Evolutionary conservation across 192 early-diverging fungal species (phyloP).

Genomic region (Thamnidium elegans): DNA sequence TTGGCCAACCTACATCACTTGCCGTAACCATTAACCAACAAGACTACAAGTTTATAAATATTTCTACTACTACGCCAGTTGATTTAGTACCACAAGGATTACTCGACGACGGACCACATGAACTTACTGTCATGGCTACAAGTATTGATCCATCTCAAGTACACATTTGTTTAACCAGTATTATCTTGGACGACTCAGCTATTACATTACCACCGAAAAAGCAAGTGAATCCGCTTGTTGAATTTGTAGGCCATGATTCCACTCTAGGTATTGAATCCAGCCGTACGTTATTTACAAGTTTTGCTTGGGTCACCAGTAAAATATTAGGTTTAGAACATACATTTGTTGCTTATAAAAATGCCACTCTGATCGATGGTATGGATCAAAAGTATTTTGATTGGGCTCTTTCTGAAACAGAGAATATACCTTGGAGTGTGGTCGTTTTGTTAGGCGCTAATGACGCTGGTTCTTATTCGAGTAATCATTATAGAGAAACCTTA

Average conservation of each 20-base stretch:
- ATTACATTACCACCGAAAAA: not conserved
- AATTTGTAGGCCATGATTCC: conserved; percentile 30
- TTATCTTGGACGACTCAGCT: not conserved
- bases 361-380: conserved; percentile 16
- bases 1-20: conserved; percentile 9
- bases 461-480: not conserved
- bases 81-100: conserved; percentile 11
- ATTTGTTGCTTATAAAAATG: conserved; percentile 21
- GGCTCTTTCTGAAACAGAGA: not conserved
- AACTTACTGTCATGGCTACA: conserved; percentile 13
- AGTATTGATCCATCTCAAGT: not conserved
- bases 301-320: conserved; percentile 21
- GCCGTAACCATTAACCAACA: conserved; percentile 8
- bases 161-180: not conserved
- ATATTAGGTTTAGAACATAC: conserved; percentile 16
- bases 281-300: conserved; percentile 22
- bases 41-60: not conserved
- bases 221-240: not conserved
- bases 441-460: conserved; percentile 24
- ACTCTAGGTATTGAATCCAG: conserved; percentile 14
- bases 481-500: not conserved
- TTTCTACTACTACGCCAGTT: not conserved
- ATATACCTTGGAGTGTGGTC: conserved; percentile 13
- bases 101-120: conserved; percentile 9
- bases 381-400: conserved; percentile 25